phyloP scores from a whole-genome alignment of 2,329 filamentous ascomycete genomes.

The Colletotrichum tabaci region DNA sequence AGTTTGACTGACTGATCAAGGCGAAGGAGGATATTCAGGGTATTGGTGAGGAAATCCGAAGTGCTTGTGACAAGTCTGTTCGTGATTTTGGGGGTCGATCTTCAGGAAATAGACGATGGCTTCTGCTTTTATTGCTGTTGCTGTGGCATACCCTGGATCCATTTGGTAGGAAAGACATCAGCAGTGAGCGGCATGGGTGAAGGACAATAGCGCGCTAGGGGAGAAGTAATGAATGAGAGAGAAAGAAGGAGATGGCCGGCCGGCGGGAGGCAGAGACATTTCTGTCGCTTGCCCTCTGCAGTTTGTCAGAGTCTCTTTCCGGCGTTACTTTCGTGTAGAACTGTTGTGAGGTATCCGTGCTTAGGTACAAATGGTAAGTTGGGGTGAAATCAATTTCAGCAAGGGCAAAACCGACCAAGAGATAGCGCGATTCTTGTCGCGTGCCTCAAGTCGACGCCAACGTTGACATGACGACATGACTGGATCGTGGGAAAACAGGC shows the following conservation, averaged over 20 bases:
- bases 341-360: too few species aligned
- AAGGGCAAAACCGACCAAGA: not conserved
- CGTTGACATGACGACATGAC: slow-evolving; percentile 35
- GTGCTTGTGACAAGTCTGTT: not conserved
- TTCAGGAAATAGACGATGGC: not conserved
- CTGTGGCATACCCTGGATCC: not conserved
- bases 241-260: not conserved
- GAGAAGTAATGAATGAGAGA: not conserved
- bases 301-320: too few species aligned
- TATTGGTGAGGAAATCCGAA: not conserved
- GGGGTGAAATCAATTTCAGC: too few species aligned
- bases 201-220: slow-evolving; percentile 9
- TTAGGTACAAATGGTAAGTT: too few species aligned
- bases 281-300: not conserved
- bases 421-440: slow-evolving; percentile 19
- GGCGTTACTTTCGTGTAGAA: not conserved
- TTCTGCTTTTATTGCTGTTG: too few species aligned
- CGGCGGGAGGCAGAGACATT: slow-evolving; percentile 21
- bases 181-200: slow-evolving; percentile 1
- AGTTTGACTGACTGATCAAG: not conserved
- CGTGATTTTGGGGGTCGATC: too few species aligned
- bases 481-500: slow-evolving; percentile 4
- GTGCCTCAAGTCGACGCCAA: slow-evolving; percentile 5
- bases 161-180: not conserved
- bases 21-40: not conserved